Evolutionary conservation across 495 filamentous ascomycete genomes (phyloP).

Genomic region (Hypoxylon fragiforme): DNA sequence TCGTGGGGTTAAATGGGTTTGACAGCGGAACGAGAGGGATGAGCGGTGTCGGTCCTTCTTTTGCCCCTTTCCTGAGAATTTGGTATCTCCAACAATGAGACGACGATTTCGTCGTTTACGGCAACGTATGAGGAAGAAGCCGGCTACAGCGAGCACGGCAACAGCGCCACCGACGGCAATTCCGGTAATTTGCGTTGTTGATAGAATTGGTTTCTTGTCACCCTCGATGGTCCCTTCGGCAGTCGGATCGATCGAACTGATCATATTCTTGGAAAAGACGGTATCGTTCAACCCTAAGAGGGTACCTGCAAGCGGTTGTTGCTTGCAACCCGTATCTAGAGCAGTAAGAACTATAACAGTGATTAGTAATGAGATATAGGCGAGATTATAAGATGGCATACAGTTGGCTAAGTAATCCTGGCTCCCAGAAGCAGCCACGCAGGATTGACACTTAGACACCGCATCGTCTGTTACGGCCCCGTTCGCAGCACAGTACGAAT

Average conservation of each 20-base stretch:
- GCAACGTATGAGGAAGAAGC: slow-evolving; percentile 40
- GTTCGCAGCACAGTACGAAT: slow-evolving; percentile 45
- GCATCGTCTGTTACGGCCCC: slow-evolving; percentile 33
- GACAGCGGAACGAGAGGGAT: slow-evolving; percentile 53
- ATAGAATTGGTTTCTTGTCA: slow-evolving; percentile 18
- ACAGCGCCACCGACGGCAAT: slow-evolving; percentile 39
- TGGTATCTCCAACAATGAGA: slow-evolving; percentile 35
- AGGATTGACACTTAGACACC: slow-evolving; percentile 42
- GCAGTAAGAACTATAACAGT: slow-evolving; percentile 44
- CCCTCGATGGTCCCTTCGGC: slow-evolving; percentile 13
- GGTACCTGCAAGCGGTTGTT: slow-evolving; percentile 47
- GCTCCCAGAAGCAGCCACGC: slow-evolving; percentile 42
- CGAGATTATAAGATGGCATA: slow-evolving; percentile 8
- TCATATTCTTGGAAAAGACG: slow-evolving; percentile 46
- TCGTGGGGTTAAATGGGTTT: slow-evolving; percentile 47
- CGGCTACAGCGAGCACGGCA: slow-evolving; percentile 38
- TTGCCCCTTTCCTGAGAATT: slow-evolving; percentile 14
- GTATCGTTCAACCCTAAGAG: slow-evolving; percentile 51
- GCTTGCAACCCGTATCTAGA: slow-evolving; percentile 53
- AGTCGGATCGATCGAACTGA: slow-evolving; percentile 48
- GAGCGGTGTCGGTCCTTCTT: slow-evolving; percentile 40
- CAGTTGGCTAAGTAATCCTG: slow-evolving; percentile 49
- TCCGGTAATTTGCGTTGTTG: slow-evolving; percentile 42
- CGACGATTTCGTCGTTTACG: slow-evolving; percentile 46
- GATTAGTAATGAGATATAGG: slow-evolving; percentile 20